Conservation (phyloP, 768 basidiomycete species). For the Boletus reticuloceps region DNA sequence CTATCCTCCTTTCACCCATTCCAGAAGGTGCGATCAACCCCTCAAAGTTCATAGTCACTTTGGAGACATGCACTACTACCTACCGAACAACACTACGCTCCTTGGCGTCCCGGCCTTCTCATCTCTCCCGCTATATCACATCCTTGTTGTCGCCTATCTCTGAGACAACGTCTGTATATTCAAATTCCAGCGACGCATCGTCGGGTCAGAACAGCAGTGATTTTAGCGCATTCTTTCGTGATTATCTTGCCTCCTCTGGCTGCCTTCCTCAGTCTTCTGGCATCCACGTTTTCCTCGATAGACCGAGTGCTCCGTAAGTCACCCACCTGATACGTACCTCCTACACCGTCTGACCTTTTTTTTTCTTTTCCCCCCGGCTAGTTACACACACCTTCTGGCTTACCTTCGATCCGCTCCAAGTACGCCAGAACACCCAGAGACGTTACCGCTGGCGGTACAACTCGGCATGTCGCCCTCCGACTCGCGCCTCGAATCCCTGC, state of each 20-base stretch:
- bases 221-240: conserved; percentile 53
- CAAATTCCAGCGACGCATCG: conserved; percentile 42
- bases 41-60: conserved; percentile 60
- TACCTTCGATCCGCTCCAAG: conserved; percentile 63
- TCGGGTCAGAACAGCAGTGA: conserved; percentile 20
- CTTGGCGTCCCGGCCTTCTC: conserved; percentile 64
- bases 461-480: conserved; percentile 37
- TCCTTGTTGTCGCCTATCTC: conserved; percentile 44
- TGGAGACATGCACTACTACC: conserved; percentile 71
- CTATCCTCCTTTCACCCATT: conserved; percentile 61
- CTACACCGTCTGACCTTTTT: not conserved
- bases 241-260: conserved; percentile 63
- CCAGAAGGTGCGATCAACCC: conserved; percentile 51
- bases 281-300: conserved; percentile 76
- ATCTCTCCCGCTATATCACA: conserved; percentile 56
- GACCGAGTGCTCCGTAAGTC: conserved; percentile 76
- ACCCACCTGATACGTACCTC: not conserved
- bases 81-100: conserved; percentile 67
- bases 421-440: conserved; percentile 44
- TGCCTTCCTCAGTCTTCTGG: conserved; percentile 44
- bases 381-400: conserved; percentile 67
- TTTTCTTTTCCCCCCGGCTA: conserved; percentile 27
- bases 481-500: conserved; percentile 58
- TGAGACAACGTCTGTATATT: conserved; percentile 54
- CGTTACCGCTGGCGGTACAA: conserved; percentile 60